Evolutionary conservation across 2,329 filamentous ascomycete species (phyloP).

Genomic region (Periconia sp.): DNA sequence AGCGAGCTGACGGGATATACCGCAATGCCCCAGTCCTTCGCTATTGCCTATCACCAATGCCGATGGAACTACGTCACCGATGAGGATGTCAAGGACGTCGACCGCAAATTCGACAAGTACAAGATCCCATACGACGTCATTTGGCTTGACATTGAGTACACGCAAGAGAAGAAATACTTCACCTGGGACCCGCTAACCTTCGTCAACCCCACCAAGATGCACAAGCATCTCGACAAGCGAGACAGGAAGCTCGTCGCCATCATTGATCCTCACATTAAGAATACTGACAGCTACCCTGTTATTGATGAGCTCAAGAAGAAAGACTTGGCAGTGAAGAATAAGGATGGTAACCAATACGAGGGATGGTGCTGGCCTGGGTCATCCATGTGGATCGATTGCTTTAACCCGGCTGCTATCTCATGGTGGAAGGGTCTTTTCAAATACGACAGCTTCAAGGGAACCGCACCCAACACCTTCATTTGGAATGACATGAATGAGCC

Average conservation of each 20-base stretch:
- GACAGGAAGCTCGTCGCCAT: slow-evolving; percentile 92
- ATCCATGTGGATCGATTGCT: slow-evolving; percentile 94
- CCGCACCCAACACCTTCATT: slow-evolving; percentile 84
- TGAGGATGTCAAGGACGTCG: slow-evolving; percentile 95
- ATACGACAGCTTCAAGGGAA: slow-evolving; percentile 86
- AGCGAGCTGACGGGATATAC: slow-evolving; percentile 90
- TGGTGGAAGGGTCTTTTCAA: slow-evolving; percentile 94
- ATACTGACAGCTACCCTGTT: slow-evolving; percentile 76
- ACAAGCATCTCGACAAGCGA: slow-evolving; percentile 81
- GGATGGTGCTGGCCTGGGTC: slow-evolving; percentile 99
- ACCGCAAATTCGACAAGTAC: slow-evolving; percentile 93
- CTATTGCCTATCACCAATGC: slow-evolving; percentile 95
- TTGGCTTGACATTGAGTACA: slow-evolving; percentile 98
- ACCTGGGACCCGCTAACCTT: slow-evolving; percentile 95
- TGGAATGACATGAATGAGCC: slow-evolving; percentile 99
- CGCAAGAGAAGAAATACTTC: slow-evolving; percentile 96
- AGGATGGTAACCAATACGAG: slow-evolving; percentile 86
- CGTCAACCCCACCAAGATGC: slow-evolving; percentile 83
- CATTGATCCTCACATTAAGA: slow-evolving; percentile 98
- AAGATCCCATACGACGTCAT: slow-evolving; percentile 98
- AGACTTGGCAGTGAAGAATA: slow-evolving; percentile 84
- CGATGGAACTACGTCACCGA: slow-evolving; percentile 99
- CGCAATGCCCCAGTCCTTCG: slow-evolving; percentile 88
- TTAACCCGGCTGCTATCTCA: slow-evolving; percentile 86
- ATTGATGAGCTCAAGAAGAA: slow-evolving; percentile 83